Evolutionary conservation across 148 eudicot species (phyloP).

Genomic region (Camellia sinensis): DNA sequence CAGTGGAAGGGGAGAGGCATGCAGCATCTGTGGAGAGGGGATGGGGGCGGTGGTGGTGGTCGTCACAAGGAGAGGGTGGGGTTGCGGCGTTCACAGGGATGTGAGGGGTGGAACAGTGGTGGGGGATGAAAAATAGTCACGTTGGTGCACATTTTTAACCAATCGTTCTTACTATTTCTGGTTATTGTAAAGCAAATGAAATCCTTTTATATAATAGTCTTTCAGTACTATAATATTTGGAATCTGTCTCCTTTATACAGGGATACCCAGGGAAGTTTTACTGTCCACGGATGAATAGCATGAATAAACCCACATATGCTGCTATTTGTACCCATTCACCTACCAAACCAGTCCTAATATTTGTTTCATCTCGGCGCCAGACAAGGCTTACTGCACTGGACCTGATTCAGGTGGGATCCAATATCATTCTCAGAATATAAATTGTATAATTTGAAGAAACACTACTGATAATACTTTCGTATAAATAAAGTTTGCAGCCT

Average conservation of each 20-base stretch:
- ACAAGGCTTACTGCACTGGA: conserved; percentile 98
- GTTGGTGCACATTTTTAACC: too few relatives aligned
- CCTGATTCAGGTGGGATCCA: conserved; percentile 74
- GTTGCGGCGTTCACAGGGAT: too few relatives aligned
- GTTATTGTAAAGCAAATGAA: not conserved
- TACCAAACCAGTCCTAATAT: conserved; percentile 91
- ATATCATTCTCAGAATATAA: not conserved
- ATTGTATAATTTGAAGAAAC: not conserved
- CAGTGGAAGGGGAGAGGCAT: too few relatives aligned
- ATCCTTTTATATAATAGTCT: not conserved
- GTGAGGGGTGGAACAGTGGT: too few relatives aligned
- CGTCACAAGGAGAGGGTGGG: too few relatives aligned
- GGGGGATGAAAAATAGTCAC: too few relatives aligned
- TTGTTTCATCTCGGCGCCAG: conserved; percentile 97
- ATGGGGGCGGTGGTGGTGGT: too few relatives aligned
- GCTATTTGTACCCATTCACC: conserved; percentile 96
- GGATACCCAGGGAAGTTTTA: conserved; percentile 99
- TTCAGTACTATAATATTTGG: not conserved
- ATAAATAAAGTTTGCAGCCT: conserved; percentile 70
- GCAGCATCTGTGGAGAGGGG: too few relatives aligned
- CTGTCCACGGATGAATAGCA: conserved; percentile 99
- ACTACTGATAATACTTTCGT: conserved; percentile 14
- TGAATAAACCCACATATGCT: conserved; percentile 98
- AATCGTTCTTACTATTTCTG: not conserved
- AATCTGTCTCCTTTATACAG: conserved; percentile 33